phyloP scores from a whole-genome alignment of 768 basidiomycete genomes.

The Gymnopilus junonius region DNA sequence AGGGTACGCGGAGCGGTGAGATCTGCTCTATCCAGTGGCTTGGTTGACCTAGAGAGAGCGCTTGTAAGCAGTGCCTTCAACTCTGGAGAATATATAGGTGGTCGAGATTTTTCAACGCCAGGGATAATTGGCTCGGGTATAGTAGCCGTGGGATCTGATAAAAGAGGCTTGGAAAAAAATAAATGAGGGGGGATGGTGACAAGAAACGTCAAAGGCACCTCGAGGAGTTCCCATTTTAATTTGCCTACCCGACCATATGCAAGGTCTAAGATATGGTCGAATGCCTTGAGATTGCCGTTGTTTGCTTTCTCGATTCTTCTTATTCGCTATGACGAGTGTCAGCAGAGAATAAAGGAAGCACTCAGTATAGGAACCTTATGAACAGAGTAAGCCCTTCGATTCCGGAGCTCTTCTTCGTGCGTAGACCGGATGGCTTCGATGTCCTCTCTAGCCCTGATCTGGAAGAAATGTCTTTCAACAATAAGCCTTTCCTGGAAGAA shows the following conservation, averaged over 20 bases:
- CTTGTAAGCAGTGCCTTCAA: constrained; percentile 67
- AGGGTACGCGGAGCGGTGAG: constrained; percentile 57
- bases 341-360: not conserved
- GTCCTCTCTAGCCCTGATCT: constrained; percentile 61
- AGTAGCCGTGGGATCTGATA: constrained; percentile 47
- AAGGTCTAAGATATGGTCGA: constrained; percentile 61
- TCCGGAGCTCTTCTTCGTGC: constrained; percentile 31
- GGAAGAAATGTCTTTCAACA: constrained; percentile 62
- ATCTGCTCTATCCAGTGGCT: constrained; percentile 42
- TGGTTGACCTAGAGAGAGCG: constrained; percentile 46
- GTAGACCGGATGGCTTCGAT: constrained; percentile 50
- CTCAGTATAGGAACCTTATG: constrained; percentile 45
- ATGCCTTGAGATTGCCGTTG: constrained; percentile 49
- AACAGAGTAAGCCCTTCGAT: constrained; percentile 51
- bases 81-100: constrained; percentile 68
- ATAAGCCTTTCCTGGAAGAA: not conserved
- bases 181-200: not conserved
- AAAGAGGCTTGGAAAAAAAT: constrained; percentile 50
- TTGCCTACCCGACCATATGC: constrained; percentile 82
- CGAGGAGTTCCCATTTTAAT: constrained; percentile 67
- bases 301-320: constrained; percentile 59
- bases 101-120: constrained; percentile 55
- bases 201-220: constrained; percentile 45
- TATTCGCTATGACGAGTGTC: constrained; percentile 49
- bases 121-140: constrained; percentile 54